phyloP scores from a whole-genome alignment of 2,329 filamentous ascomycete species.

The Ophiostoma novo-ulmi region DNA sequence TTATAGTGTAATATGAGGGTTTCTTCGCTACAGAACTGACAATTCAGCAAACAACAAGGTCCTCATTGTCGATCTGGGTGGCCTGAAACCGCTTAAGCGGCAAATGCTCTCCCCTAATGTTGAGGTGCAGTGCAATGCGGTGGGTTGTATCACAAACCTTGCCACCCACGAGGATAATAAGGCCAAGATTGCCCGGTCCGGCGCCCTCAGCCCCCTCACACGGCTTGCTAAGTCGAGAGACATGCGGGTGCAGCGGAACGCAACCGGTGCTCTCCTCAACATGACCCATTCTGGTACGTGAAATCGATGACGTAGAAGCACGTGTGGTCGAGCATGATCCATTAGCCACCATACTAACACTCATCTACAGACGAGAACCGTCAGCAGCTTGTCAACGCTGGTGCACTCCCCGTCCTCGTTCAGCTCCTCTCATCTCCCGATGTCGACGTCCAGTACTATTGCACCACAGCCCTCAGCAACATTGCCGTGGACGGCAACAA shows the following conservation, averaged over 20 bases:
- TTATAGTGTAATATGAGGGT: not conserved
- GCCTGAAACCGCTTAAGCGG: slow-evolving; percentile 83
- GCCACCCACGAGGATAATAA: slow-evolving; percentile 99
- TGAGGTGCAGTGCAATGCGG: slow-evolving; percentile 97
- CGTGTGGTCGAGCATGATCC: not conserved
- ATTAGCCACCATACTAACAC: not conserved
- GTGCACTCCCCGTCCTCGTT: slow-evolving; percentile 95
- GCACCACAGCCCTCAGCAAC: slow-evolving; percentile 95
- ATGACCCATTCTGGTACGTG: slow-evolving; percentile 94
- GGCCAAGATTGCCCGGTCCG: slow-evolving; percentile 93
- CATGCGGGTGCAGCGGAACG: slow-evolving; percentile 97
- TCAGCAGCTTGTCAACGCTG: slow-evolving; percentile 93
- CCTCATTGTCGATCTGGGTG: slow-evolving; percentile 86
- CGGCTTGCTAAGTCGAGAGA: slow-evolving; percentile 93
- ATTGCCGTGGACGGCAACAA: slow-evolving; percentile 93
- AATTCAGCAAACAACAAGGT: slow-evolving; percentile 89
- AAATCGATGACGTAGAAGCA: not conserved
- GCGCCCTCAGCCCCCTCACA: slow-evolving; percentile 84
- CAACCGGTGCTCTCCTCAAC: slow-evolving; percentile 90
- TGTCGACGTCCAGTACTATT: slow-evolving; percentile 98
- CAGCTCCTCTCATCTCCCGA: slow-evolving; percentile 88
- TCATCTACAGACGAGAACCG: slow-evolving; percentile 76
- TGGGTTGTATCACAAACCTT: slow-evolving; percentile 96
- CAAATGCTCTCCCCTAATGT: slow-evolving; percentile 99
- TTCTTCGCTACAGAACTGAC: not conserved